Evolutionary conservation across 768 basidiomycete species (phyloP).

Genomic region (Tylopilus intermedius): DNA sequence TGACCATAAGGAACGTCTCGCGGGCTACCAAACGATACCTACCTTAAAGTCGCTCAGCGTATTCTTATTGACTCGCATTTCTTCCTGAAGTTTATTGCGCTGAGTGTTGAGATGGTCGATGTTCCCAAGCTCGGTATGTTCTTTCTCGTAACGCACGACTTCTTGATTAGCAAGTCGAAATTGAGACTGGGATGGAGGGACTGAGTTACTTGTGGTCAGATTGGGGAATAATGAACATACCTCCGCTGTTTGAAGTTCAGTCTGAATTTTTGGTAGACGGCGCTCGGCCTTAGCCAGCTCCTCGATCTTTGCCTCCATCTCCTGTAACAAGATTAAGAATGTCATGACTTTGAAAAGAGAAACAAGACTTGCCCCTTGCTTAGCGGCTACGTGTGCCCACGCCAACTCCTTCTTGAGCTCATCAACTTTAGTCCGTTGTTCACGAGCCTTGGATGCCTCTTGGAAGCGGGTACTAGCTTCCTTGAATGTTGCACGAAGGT

Average conservation of each 20-base stretch:
- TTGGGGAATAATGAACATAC: conserved; percentile 21
- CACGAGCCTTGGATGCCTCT: conserved; percentile 69
- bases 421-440: conserved; percentile 62
- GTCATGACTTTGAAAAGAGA: neutral
- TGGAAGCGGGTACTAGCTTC: conserved; percentile 58
- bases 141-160: conserved; percentile 36
- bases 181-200: conserved; percentile 25
- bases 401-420: conserved; percentile 77
- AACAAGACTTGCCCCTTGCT: conserved; percentile 50
- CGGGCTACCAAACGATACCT: conserved; percentile 9
- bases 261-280: conserved; percentile 38
- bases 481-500: conserved; percentile 55
- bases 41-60: conserved; percentile 45
- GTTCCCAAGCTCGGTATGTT: conserved; percentile 40
- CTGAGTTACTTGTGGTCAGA: neutral
- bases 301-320: conserved; percentile 39
- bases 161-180: conserved; percentile 32
- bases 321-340: conserved; percentile 27
- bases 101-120: conserved; percentile 41
- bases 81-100: conserved; percentile 31
- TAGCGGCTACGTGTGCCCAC: conserved; percentile 78
- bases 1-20: conserved; percentile 1
- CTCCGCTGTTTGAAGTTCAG: conserved; percentile 36
- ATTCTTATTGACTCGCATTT: conserved; percentile 44
- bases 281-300: conserved; percentile 37